Percentiles rank a stretch among this genome's conserved stretches.
These are phyloP conservation scores for Talaromyces pinophilus DNA, from an alignment of 2,329 filamentous ascomycete species.

Conservation along the genomic window DNA sequence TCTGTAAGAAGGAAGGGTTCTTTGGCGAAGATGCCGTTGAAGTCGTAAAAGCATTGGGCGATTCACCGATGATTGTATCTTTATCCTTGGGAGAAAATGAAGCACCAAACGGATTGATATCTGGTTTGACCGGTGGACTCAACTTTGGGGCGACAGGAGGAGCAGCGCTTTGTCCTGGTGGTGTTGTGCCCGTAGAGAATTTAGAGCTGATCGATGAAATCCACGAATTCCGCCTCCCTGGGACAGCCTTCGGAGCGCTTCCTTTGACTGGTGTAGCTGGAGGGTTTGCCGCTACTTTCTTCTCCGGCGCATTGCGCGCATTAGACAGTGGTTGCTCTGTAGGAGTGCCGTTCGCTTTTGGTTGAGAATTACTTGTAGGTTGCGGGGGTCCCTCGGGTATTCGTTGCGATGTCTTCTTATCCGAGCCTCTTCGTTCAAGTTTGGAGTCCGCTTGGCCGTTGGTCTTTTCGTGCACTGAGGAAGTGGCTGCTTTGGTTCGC, in stretches of 20 bases:
- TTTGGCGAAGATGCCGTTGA: slow-evolving; percentile 68
- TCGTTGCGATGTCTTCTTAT: slow-evolving; percentile 20
- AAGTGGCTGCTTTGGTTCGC: slow-evolving; percentile 38
- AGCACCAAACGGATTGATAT: slow-evolving; percentile 50
- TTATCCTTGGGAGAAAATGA: slow-evolving; percentile 45
- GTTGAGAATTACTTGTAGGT: background rate
- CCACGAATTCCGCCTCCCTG: slow-evolving; percentile 74
- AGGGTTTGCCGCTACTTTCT: slow-evolving; percentile 27
- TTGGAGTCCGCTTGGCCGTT: slow-evolving; percentile 28
- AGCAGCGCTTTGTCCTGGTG: slow-evolving; percentile 40
- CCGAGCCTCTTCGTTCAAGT: slow-evolving; percentile 28
- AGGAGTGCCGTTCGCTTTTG: background rate
- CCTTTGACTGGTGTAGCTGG: slow-evolving; percentile 36
- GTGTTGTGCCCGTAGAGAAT: slow-evolving; percentile 65
- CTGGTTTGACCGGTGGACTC: slow-evolving; percentile 38
- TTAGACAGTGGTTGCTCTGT: background rate
- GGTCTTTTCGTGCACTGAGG: slow-evolving; percentile 34
- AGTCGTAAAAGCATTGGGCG: slow-evolving; percentile 30
- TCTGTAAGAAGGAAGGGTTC: slow-evolving; percentile 72
- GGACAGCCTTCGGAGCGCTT: slow-evolving; percentile 33
- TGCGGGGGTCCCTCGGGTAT: slow-evolving; percentile 22
- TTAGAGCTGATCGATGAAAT: slow-evolving; percentile 91
- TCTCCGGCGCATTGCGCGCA: slow-evolving; percentile 12
- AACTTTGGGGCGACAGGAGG: slow-evolving; percentile 33
- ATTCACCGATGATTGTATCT: slow-evolving; percentile 44